Percentiles rank a stretch among this genome's conserved stretches.
These are phyloP conservation scores for Grosmannia huntii DNA, from an alignment of 2,329 filamentous ascomycete species.

Conservation along the genomic window DNA sequence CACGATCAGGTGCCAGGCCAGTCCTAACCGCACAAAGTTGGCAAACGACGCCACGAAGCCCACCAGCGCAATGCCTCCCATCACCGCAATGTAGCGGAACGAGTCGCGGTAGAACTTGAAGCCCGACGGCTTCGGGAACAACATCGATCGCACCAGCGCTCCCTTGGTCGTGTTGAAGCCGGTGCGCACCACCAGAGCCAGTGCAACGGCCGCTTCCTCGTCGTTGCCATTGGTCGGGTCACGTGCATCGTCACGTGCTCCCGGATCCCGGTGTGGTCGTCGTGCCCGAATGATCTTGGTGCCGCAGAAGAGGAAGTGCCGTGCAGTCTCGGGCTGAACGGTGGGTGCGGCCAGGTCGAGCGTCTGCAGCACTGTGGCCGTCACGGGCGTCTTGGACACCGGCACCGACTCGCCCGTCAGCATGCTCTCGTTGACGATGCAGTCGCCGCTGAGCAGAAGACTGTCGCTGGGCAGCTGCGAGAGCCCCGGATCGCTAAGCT, in stretches of 20 bases:
- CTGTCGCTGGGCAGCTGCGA: slow-evolving; percentile 87
- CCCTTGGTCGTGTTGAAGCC: slow-evolving; percentile 98
- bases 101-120: slow-evolving; percentile 99
- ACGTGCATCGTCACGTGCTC: slow-evolving; percentile 31
- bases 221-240: background rate
- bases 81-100: slow-evolving; percentile 94
- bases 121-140: slow-evolving; percentile 94
- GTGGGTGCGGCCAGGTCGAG: slow-evolving; percentile 72
- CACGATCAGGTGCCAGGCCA: slow-evolving; percentile 84
- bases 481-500: slow-evolving; percentile 85
- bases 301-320: slow-evolving; percentile 85
- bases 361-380: slow-evolving; percentile 60
- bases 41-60: slow-evolving; percentile 86
- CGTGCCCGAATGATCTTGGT: slow-evolving; percentile 90
- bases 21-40: slow-evolving; percentile 76
- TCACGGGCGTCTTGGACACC: slow-evolving; percentile 81
- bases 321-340: slow-evolving; percentile 69
- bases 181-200: slow-evolving; percentile 85
- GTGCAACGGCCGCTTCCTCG: slow-evolving; percentile 76
- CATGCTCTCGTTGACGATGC: slow-evolving; percentile 99
- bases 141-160: slow-evolving; percentile 88
- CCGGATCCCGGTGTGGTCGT: slow-evolving; percentile 47
- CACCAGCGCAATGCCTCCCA: slow-evolving; percentile 72
- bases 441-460: slow-evolving; percentile 81
- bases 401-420: slow-evolving; percentile 94